Percentiles rank a stretch among this genome's conserved stretches.
Evolutionary conservation across 768 basidiomycete species (phyloP).

Genomic region (Tylopilus sp.): DNA sequence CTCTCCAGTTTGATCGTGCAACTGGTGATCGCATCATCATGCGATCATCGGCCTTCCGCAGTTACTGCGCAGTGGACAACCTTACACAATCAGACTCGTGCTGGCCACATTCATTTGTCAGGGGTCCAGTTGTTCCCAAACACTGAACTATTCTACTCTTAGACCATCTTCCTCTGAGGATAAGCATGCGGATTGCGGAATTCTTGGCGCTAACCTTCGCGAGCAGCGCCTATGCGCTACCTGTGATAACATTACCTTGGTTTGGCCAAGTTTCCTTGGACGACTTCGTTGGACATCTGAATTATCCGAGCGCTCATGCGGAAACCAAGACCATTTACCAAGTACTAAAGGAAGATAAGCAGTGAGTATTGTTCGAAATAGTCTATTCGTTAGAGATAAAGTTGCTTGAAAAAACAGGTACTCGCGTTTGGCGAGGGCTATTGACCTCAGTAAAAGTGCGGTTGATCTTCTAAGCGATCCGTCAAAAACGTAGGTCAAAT

Average conservation of each 20-base stretch:
- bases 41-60: background rate
- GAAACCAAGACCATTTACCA: conserved; percentile 11
- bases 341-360: conserved; percentile 9
- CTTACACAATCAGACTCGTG: too few species aligned
- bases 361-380: conserved; percentile 1
- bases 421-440: conserved; percentile 11
- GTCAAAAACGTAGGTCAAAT: conserved; percentile 8
- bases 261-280: conserved; percentile 21
- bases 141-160: background rate
- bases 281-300: conserved; percentile 3
- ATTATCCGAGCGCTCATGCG: background rate
- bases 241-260: conserved; percentile 19
- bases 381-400: background rate
- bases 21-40: background rate
- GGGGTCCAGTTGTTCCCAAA: background rate
- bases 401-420: conserved; percentile 5
- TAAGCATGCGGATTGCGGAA: conserved; percentile 16
- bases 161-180: background rate
- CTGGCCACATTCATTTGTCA: background rate
- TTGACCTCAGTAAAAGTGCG: conserved; percentile 13
- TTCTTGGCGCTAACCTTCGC: conserved; percentile 11
- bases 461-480: conserved; percentile 9
- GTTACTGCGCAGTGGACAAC: conserved; percentile 6
- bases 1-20: background rate
- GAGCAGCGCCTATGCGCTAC: conserved; percentile 16